Conservation (phyloP, 495 filamentous ascomycete species). For the Trypethelium eluteriae region DNA sequence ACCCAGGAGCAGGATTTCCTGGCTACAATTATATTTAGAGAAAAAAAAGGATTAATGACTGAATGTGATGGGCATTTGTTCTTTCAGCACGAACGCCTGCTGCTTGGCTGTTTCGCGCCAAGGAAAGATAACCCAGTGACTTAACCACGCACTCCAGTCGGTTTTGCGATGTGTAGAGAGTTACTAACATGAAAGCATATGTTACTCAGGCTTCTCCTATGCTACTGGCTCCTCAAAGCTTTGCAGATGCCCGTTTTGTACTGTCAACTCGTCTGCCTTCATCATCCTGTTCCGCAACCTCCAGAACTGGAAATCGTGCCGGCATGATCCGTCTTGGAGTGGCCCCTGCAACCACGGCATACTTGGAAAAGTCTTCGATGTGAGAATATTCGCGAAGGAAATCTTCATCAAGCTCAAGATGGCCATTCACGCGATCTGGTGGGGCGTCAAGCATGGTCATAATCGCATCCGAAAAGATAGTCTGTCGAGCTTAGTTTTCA, state of each 20-base stretch:
- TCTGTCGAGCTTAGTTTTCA: conserved; percentile 26
- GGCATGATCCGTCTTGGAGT: conserved; percentile 75
- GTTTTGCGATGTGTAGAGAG: not conserved
- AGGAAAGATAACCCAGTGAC: too few species aligned
- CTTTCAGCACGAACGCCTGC: too few species aligned
- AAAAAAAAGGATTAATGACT: too few species aligned
- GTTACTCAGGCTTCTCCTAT: not conserved
- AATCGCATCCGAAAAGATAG: conserved; percentile 74
- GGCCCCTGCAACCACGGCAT: conserved; percentile 58
- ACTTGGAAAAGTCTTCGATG: conserved; percentile 66
- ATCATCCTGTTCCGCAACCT: conserved; percentile 73
- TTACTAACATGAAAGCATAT: not conserved
- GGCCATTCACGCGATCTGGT: conserved; percentile 55
- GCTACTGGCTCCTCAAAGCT: conserved; percentile 25
- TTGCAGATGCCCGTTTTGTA: conserved; percentile 31
- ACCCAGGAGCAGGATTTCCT: too few species aligned
- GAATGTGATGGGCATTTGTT: too few species aligned
- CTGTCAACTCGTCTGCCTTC: conserved; percentile 71
- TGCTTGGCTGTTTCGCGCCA: too few species aligned
- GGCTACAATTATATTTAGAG: too few species aligned
- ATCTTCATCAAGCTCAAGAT: conserved; percentile 72
- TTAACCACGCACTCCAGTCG: not conserved
- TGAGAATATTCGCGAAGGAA: conserved; percentile 60
- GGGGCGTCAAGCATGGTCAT: conserved; percentile 64
- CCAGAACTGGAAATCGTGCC: conserved; percentile 56